These are phyloP conservation scores for Jamesozyma jinghongensis DNA, from an alignment of 805 yeast genomes.

Conservation along the genomic window DNA sequence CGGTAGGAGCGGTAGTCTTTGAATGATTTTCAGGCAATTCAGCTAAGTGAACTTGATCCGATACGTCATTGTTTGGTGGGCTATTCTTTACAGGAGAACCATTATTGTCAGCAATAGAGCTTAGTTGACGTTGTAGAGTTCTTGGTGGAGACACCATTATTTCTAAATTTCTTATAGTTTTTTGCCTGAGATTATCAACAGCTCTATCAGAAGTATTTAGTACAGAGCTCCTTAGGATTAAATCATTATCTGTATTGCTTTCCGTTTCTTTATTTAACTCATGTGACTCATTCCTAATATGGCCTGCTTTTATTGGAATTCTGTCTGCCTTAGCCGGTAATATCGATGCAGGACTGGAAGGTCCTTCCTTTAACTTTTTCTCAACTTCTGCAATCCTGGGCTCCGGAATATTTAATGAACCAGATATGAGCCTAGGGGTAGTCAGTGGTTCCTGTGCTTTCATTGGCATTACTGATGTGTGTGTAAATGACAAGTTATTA, in stretches of 20 bases:
- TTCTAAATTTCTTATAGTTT: background rate
- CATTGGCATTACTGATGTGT: background rate
- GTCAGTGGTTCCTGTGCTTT: constrained; percentile 1
- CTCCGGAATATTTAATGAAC: constrained; percentile 34
- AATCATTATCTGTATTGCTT: background rate
- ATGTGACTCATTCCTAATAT: constrained; percentile 2
- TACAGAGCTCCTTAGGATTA: background rate
- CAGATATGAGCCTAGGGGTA: constrained; percentile 31
- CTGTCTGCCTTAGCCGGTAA: constrained; percentile 22
- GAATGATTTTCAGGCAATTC: constrained; percentile 18
- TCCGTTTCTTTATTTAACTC: background rate
- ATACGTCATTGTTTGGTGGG: constrained; percentile 13
- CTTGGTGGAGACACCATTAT: constrained; percentile 1
- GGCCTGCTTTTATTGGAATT: constrained; percentile 24
- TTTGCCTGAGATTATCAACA: too few relatives aligned
- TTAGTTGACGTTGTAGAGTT: constrained; percentile 19
- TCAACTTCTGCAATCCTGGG: constrained; percentile 33
- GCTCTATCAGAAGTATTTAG: too few relatives aligned
- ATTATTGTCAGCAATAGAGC: constrained; percentile 28
- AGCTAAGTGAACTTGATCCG: constrained; percentile 22
- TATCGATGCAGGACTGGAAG: constrained; percentile 25
- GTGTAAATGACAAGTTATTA: background rate
- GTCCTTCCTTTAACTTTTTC: constrained; percentile 29
- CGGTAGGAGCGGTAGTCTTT: background rate
- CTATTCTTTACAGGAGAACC: constrained; percentile 25